Percentiles rank a stretch among this genome's conserved stretches.
These are phyloP conservation scores for Diaporthe citriasiana DNA, from an alignment of 2,329 filamentous ascomycete species.

Conservation along the genomic window DNA sequence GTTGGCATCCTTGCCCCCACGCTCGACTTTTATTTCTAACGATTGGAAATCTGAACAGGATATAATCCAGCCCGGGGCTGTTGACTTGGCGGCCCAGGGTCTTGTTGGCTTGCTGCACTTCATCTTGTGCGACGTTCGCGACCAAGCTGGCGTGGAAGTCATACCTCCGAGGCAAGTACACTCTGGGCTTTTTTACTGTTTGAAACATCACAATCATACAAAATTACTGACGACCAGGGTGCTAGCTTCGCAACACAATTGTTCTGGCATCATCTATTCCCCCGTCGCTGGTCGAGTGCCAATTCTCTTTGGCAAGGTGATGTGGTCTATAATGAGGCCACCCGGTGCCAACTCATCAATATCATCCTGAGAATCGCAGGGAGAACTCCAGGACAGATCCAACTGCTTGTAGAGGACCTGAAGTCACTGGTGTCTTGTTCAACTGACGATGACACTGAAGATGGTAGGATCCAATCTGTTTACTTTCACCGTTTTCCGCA, in stretches of 20 bases:
- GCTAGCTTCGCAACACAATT: conserved; percentile 60
- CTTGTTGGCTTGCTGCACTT: conserved; percentile 54
- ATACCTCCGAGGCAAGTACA: conserved; percentile 42
- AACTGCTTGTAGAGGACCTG: conserved; percentile 65
- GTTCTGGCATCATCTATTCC: conserved; percentile 77
- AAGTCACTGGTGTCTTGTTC: conserved; percentile 61
- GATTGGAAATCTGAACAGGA: conserved; percentile 48
- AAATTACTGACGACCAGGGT: conserved; percentile 33
- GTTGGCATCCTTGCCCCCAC: conserved; percentile 41
- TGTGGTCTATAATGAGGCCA: conserved; percentile 39
- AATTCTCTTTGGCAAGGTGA: conserved; percentile 38
- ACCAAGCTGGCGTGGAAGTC: conserved; percentile 39
- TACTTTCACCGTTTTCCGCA: no score
- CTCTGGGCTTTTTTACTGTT: not conserved
- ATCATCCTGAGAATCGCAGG: conserved; percentile 71
- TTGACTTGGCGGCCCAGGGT: conserved; percentile 55
- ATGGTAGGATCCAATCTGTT: conserved; percentile 52
- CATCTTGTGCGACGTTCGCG: conserved; percentile 47
- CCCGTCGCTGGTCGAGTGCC: conserved; percentile 55
- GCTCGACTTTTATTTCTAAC: conserved; percentile 39
- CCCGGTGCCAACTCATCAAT: conserved; percentile 53
- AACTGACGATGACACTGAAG: conserved; percentile 55
- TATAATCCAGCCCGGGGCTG: conserved; percentile 54
- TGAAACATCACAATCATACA: not conserved
- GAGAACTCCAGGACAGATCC: conserved; percentile 63